Conservation (phyloP, 139 green algal genomes). For the Axilococcus clingmanii region DNA sequence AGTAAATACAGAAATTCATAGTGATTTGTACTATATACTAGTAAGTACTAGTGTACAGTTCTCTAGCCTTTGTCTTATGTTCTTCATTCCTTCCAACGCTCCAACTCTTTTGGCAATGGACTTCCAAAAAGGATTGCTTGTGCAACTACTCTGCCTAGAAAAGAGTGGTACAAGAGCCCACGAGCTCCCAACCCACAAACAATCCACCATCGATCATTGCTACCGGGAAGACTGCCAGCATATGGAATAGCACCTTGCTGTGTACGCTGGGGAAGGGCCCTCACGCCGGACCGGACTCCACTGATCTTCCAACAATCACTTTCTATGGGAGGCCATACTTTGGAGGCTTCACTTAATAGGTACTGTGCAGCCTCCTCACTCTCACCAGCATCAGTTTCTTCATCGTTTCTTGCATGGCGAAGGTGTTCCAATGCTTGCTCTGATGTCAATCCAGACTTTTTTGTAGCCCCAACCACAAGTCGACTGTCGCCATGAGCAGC, state of each 20-base stretch:
- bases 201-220: conserved; percentile 37
- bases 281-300: conserved; percentile 46
- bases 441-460: conserved; percentile 36
- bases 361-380: neutral
- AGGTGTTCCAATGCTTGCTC: conserved; percentile 31
- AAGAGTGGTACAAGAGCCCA: conserved; percentile 79
- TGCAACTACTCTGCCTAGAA: conserved; percentile 49
- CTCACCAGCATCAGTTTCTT: neutral
- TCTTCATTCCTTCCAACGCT: conserved; percentile 25
- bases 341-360: conserved; percentile 24
- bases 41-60: neutral
- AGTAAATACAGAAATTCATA: too few relatives aligned
- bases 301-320: conserved; percentile 15
- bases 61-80: neutral
- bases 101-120: conserved; percentile 33
- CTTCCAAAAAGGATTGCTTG: conserved; percentile 40
- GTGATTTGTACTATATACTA: neutral
- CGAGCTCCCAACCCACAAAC: conserved; percentile 61
- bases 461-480: conserved; percentile 62
- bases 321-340: conserved; percentile 38
- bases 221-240: conserved; percentile 15
- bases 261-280: conserved; percentile 55
- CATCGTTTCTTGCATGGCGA: neutral
- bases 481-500: conserved; percentile 26
- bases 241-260: conserved; percentile 52